phyloP scores from a whole-genome alignment of 1,284 basidiomycete genomes.

The Stygiomarasmius scandens region DNA sequence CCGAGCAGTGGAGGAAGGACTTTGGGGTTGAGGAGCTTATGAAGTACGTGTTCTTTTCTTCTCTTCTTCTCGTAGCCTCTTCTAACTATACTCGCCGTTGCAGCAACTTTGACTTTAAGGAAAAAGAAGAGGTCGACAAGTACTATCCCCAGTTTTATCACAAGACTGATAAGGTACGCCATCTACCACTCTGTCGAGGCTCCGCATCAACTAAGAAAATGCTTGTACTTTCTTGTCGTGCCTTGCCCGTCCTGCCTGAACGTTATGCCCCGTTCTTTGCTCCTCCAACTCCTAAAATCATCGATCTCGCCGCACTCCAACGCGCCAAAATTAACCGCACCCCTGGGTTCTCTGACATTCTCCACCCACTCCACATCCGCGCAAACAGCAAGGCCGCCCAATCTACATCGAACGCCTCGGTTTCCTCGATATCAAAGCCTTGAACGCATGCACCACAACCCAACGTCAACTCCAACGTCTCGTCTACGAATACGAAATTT shows the following conservation, averaged over 20 bases:
- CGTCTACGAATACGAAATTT: conserved; percentile 94
- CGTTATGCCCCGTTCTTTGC: background rate
- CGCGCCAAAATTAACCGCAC: background rate
- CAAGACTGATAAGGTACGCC: conserved; percentile 85
- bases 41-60: conserved; percentile 55
- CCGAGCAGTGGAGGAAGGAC: conserved; percentile 91
- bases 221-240: background rate
- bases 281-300: background rate
- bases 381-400: conserved; percentile 84
- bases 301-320: no score
- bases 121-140: conserved; percentile 84
- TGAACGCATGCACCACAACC: conserved; percentile 81
- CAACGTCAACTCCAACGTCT: conserved; percentile 91
- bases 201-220: no score
- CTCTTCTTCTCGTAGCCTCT: background rate
- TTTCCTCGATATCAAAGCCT: conserved; percentile 83
- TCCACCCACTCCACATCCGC: background rate
- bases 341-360: background rate
- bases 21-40: conserved; percentile 89
- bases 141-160: conserved; percentile 98
- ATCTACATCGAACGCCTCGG: conserved; percentile 95
- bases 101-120: conserved; percentile 77
- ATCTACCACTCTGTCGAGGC: background rate
- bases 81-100: background rate
- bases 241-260: background rate